Base-by-base conservation (phyloP, 148 eudicot species). In the Chenopodium album region DNA sequence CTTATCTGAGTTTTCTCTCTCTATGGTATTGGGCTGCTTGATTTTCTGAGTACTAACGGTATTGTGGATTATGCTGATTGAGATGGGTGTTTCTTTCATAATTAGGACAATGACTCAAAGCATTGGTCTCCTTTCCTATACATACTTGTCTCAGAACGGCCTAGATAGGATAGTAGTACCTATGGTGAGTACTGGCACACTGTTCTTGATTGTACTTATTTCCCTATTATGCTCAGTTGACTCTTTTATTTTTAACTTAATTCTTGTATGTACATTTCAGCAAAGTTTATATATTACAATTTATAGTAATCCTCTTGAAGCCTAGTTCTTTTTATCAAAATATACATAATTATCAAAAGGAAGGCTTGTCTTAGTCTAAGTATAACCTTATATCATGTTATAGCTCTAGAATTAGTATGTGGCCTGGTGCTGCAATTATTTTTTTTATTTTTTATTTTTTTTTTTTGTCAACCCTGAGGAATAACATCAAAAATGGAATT, bases 151-250 rank as follows among this genome's bases (percentile, higher is more conserved):
- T 63, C 91, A 84, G 82, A 85, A 88, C 50, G 88, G 92, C 75
- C 87, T 89, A 59, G 94, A 95, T 85, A 89, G 97, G 86, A 95
- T 95, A 87, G 97, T 95, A 63, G 97, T 95, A 73, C 98, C 98
- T 26, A 89, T 92, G 93, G 98, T 95, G 89, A 83, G 95, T 86
- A 60, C 63, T 59, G 19, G 63, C 63, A 59, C 63, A 19, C 63
- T 59, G 22, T 10, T 59, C 63, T 1, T 59, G 63, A 59, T 59
- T 59, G 22, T 59, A 17, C 8, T 59, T 16, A 59, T 19, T 12
- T 0, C 63, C 63, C 5, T 17, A 17, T 41, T 59, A 59, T 59
- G 4, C 5, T 59, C 63, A 14, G 19, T 59, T 17, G 63, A 59
- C 2, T 41, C 6, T 41, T 37, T 37, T 37, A 5, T 41, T 41